Percentiles rank a stretch among this genome's conserved stretches.
Conservation (phyloP, 2,329 filamentous ascomycete genomes). For the Phialocephala subalpina region DNA sequence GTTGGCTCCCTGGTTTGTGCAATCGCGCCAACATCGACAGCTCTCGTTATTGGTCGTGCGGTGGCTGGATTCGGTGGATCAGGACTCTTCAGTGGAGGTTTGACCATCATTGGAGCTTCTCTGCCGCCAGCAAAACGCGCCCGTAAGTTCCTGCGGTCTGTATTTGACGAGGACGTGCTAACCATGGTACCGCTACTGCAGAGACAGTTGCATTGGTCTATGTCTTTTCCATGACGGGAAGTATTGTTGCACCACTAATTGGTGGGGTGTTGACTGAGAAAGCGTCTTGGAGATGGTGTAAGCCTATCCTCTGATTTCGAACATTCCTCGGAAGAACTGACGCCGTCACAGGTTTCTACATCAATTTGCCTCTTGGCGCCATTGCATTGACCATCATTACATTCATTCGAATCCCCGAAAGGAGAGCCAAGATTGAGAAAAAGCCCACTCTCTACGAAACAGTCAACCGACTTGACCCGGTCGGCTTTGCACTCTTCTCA, state of each 20-base stretch:
- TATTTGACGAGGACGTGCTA: neutral
- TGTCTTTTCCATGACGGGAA: conserved; percentile 13
- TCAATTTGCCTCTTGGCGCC: conserved; percentile 43
- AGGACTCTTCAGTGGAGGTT: conserved; percentile 57
- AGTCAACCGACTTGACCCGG: conserved; percentile 42
- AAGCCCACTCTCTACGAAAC: conserved; percentile 17
- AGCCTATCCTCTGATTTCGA: neutral
- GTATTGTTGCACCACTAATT: conserved; percentile 38
- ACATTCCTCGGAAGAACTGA: neutral
- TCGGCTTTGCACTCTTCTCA: conserved; percentile 45
- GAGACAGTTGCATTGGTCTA: conserved; percentile 5
- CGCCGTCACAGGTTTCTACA: conserved; percentile 1
- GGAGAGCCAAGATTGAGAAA: conserved; percentile 12
- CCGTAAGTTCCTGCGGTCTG: neutral
- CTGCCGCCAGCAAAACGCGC: conserved; percentile 28
- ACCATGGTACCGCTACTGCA: neutral
- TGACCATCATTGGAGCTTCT: conserved; percentile 57
- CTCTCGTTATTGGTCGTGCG: conserved; percentile 63
- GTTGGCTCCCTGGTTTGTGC: conserved; percentile 62
- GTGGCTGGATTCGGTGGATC: conserved; percentile 59
- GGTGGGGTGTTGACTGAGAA: conserved; percentile 44
- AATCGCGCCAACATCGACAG: conserved; percentile 53
- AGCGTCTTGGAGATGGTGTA: conserved; percentile 48
- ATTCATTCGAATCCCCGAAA: conserved; percentile 46
- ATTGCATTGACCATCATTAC: conserved; percentile 45